Conservation (phyloP, 192 early-diverging fungal species). For the Umbelopsis sp. region DNA sequence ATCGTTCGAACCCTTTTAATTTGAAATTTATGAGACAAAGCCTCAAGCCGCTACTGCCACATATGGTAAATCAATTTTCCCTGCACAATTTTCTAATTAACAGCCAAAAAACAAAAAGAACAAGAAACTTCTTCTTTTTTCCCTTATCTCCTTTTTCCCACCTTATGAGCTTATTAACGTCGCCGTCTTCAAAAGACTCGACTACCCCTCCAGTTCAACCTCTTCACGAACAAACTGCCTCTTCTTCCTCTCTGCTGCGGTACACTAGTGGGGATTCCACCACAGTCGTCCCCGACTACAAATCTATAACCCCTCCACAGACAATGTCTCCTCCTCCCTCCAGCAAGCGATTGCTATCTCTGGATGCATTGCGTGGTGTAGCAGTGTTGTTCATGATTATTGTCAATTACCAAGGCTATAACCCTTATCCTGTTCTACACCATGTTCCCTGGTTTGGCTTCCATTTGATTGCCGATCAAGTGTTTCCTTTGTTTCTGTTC, state of each 20-base stretch:
- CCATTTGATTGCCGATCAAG: constrained; percentile 42
- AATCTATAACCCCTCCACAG: background rate
- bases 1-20: too few relatives aligned
- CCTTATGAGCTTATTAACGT: too few relatives aligned
- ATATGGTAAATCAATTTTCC: too few relatives aligned
- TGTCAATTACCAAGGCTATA: constrained; percentile 50
- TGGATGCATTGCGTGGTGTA: constrained; percentile 51
- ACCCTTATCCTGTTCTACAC: constrained; percentile 32
- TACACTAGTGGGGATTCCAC: background rate
- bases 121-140: too few relatives aligned
- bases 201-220: too few relatives aligned
- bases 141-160: too few relatives aligned
- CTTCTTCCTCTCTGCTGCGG: background rate
- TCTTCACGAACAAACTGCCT: too few relatives aligned
- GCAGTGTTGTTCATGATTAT: constrained; percentile 52
- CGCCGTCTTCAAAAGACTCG: too few relatives aligned
- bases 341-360: constrained; percentile 34
- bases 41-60: too few relatives aligned
- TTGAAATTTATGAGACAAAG: too few relatives aligned
- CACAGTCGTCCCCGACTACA: background rate
- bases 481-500: constrained; percentile 61
- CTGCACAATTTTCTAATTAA: too few relatives aligned
- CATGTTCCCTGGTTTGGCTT: constrained; percentile 50
- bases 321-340: constrained; percentile 3
- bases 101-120: too few relatives aligned